phyloP scores from a whole-genome alignment of 139 green algal species.

The Gonium pectorale region DNA sequence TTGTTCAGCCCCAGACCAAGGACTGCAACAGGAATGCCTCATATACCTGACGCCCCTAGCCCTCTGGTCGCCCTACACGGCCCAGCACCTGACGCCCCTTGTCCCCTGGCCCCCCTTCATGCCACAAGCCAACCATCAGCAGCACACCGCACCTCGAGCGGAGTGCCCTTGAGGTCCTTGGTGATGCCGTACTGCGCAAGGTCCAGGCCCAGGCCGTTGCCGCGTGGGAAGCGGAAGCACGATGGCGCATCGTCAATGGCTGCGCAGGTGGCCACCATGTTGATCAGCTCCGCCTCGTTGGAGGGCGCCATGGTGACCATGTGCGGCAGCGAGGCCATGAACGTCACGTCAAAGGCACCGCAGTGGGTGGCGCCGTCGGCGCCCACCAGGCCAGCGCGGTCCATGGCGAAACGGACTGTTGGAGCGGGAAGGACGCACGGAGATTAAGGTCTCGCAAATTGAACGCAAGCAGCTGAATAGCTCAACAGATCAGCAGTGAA shows the following conservation, averaged over 20 bases:
- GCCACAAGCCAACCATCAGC: too few species aligned
- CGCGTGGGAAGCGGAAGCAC: constrained; percentile 95
- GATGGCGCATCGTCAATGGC: constrained; percentile 95
- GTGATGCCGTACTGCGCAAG: constrained; percentile 80
- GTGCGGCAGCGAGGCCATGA: constrained; percentile 97
- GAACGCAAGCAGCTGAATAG: too few species aligned
- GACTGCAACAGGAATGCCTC: too few species aligned
- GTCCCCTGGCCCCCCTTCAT: too few species aligned
- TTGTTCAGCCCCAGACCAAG: too few species aligned
- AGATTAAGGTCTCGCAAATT: too few species aligned
- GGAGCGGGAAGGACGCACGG: too few species aligned
- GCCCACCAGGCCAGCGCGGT: constrained; percentile 96
- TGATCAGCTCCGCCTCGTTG: constrained; percentile 95
- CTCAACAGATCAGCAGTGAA: background rate
- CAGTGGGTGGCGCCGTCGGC: constrained; percentile 97
- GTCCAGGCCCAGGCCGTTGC: constrained; percentile 96
- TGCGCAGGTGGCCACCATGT: constrained; percentile 93
- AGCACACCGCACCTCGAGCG: constrained; percentile 87
- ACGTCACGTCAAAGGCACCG: constrained; percentile 95
- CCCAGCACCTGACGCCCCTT: too few species aligned
- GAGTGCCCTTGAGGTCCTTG: constrained; percentile 89
- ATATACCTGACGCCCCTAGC: too few species aligned
- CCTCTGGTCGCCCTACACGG: too few species aligned
- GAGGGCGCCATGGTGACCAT: constrained; percentile 96
- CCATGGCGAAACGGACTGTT: constrained; percentile 95